Percentiles rank a stretch among this genome's conserved stretches.
Conservation (phyloP, 176 grass and related monocot species). For the Neostapfia colusana region DNA sequence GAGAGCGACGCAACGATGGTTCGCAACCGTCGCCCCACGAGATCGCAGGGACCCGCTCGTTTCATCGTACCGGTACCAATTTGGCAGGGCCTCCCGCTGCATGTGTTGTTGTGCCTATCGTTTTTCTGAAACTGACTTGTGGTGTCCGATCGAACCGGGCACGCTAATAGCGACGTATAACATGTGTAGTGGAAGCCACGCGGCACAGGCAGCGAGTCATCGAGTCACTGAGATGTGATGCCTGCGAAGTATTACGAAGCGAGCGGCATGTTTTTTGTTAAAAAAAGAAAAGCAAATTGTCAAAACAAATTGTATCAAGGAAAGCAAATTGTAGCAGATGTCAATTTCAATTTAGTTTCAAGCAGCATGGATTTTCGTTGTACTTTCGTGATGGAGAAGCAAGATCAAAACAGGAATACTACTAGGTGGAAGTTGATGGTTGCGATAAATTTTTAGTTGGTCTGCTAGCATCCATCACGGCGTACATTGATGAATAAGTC, state of each 20-base stretch:
- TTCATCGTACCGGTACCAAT: too few relatives aligned
- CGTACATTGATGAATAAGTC: background rate
- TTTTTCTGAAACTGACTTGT: background rate
- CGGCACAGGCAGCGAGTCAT: background rate
- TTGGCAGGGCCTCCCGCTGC: background rate
- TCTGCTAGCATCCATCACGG: too few relatives aligned
- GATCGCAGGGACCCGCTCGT: background rate
- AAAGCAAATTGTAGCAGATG: background rate
- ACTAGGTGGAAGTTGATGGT: background rate
- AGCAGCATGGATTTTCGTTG: background rate
- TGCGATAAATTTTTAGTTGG: background rate
- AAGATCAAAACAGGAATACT: background rate
- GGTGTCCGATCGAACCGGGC: background rate
- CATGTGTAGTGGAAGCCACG: background rate
- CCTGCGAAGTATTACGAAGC: background rate
- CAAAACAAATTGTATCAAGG: too few relatives aligned
- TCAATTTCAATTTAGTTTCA: conserved; percentile 20
- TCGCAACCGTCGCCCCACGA: background rate
- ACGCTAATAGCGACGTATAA: background rate
- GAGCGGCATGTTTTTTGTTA: background rate
- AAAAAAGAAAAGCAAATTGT: background rate
- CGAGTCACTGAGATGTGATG: background rate
- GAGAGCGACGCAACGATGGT: conserved; percentile 10
- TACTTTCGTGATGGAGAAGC: background rate
- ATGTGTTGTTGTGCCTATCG: too few relatives aligned